A percentile compares a stretch with the other conserved stretches of the same genome.
These are phyloP conservation scores for Starmera dryadoides DNA, from an alignment of 805 yeast genomes.

Conservation along the genomic window DNA sequence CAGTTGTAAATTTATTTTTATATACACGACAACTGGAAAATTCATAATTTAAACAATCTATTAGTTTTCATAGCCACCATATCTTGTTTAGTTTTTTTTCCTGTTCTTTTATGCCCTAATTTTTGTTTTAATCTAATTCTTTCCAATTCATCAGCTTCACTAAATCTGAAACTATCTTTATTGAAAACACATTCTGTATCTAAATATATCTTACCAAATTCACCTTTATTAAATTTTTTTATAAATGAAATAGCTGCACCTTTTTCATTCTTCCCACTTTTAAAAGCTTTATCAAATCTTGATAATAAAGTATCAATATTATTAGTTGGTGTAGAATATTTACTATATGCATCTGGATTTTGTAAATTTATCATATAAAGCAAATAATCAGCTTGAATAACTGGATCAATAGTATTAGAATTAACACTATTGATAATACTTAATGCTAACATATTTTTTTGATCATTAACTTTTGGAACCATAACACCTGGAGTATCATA, in stretches of 20 bases:
- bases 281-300: not conserved
- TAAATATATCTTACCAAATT: not conserved
- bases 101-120: not conserved
- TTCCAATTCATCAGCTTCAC: not conserved
- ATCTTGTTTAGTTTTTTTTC: not conserved
- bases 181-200: not conserved
- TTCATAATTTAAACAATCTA: not conserved
- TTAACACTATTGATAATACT: not conserved
- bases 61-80: not conserved
- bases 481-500: constrained; percentile 94
- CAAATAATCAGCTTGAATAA: constrained; percentile 1
- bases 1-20: too few relatives aligned
- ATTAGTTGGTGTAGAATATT: not conserved
- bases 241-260: not conserved
- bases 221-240: not conserved
- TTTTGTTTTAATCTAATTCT: not conserved
- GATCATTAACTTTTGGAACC: constrained; percentile 60
- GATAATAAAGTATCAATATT: not conserved
- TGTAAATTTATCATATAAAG: not conserved
- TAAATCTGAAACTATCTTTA: not conserved
- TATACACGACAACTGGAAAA: too few relatives aligned
- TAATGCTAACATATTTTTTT: constrained; percentile 57
- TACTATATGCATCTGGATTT: not conserved
- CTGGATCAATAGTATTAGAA: not conserved
- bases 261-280: not conserved